Conservation (phyloP, 306 rosid species). For the Canavalia ensiformis region DNA sequence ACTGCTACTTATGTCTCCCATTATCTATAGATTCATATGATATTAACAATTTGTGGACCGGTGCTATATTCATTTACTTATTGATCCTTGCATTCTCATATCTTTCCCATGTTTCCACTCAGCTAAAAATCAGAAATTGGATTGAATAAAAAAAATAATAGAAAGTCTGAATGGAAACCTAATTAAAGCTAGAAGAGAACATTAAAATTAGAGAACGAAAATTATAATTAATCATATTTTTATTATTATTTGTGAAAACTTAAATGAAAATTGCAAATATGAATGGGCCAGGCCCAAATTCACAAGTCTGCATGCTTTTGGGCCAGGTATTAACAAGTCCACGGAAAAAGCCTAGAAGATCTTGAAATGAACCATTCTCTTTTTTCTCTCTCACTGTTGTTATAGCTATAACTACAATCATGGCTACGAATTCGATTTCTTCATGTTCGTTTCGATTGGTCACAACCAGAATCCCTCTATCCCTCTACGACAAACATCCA, state of each 20-base stretch:
- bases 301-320: background rate
- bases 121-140: background rate
- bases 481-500: slow-evolving; percentile 38
- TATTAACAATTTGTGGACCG: background rate
- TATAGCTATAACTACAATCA: slow-evolving; percentile 22
- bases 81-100: background rate
- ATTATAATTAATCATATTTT: too few relatives aligned
- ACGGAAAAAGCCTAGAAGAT: slow-evolving; percentile 7
- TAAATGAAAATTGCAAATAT: too few relatives aligned
- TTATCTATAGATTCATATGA: slow-evolving; percentile 4
- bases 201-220: too few relatives aligned
- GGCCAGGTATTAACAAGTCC: background rate
- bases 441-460: slow-evolving; percentile 62
- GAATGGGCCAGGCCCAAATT: slow-evolving; percentile 1
- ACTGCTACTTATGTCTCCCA: slow-evolving; percentile 5
- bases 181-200: too few relatives aligned
- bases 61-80: background rate
- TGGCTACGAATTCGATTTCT: slow-evolving; percentile 64
- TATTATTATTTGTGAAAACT: too few relatives aligned
- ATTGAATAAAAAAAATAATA: background rate
- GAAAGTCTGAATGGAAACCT: too few relatives aligned
- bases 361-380: background rate
- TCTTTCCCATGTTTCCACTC: background rate
- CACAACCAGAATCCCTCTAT: slow-evolving; percentile 55
- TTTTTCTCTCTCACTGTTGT: background rate